Conservation (phyloP, 2,329 filamentous ascomycete species). For the Penicillium sp. region DNA sequence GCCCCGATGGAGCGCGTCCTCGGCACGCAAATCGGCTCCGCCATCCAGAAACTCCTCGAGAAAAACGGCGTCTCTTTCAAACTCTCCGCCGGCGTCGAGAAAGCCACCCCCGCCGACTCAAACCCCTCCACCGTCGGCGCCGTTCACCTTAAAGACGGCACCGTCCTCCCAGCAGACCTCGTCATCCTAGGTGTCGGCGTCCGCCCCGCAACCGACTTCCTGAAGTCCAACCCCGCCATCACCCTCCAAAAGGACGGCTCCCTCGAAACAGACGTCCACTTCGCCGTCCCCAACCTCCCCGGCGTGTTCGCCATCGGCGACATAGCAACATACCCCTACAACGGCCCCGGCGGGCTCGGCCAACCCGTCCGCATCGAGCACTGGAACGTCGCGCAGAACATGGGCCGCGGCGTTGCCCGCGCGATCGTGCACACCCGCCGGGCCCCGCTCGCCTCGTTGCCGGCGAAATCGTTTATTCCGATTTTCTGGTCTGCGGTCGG, state of each 20-base stretch:
- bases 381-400: conserved; percentile 97
- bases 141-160: conserved; percentile 83
- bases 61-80: conserved; percentile 87
- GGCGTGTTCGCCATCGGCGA: conserved; percentile 88
- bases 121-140: conserved; percentile 74
- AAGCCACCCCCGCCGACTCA: conserved; percentile 70
- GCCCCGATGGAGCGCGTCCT: conserved; percentile 84
- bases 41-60: conserved; percentile 78
- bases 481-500: conserved; percentile 97
- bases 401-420: conserved; percentile 76
- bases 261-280: conserved; percentile 75
- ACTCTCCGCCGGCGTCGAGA: conserved; percentile 78
- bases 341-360: conserved; percentile 80
- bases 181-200: conserved; percentile 93
- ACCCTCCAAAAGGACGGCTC: conserved; percentile 82
- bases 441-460: conserved; percentile 42
- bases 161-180: conserved; percentile 78
- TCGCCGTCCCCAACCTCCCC: conserved; percentile 72
- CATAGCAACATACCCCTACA: conserved; percentile 92
- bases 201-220: conserved; percentile 78
- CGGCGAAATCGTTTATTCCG: conserved; percentile 76
- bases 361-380: conserved; percentile 84
- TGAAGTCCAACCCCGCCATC: conserved; percentile 70
- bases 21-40: conserved; percentile 75
- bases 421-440: conserved; percentile 68